Base-by-base conservation (phyloP, 345 rosid genomes). In the Microcos paniculata region DNA sequence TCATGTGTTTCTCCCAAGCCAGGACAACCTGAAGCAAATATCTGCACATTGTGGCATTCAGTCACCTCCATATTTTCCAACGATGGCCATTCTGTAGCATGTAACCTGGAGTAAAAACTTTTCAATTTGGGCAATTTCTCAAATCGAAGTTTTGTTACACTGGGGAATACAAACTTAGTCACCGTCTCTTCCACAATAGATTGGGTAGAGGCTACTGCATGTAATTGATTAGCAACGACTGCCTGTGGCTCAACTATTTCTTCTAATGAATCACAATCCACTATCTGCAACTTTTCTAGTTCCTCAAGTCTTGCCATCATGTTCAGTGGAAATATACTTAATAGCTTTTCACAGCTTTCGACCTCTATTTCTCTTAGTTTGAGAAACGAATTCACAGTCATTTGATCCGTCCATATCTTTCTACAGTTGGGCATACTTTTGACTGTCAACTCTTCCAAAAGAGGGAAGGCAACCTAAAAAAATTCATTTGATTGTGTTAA, bases 11-110 rank as follows among this genome's bases (percentile, higher is more conserved):
- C 48, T 73, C 19, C 42, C n/a, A 45, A 42, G 30, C 19, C 18
- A 33, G 21, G 15, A 12, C 28, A 31, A 18, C 63, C 52, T 18
- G 38, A 67, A 18, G 74, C 64, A 23, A 74, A 51, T 67, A 21
- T 23, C 63, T 33, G n/a, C 3, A 67, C 21, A 31, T 49, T 48
- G 18, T 33, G 35, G 68, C 77, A 79, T 4, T 0, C 31, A 6
- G 1, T 0, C 14, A 51, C 31, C 1, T 8, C 3, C 57, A 79
- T 38, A 1, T 16, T 0, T 45, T 19, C 43, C 35, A 78, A 53
- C 33, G 9, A 3, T 15, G 76, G 76, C 46, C 75, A 71, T 51
- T 79, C 72, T 28, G 38, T 26, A 62, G 69, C 62, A 62, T 53
- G 66, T 8, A 19, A 7, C 15, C 28, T 35, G 0, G 63, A 35